phyloP scores from a whole-genome alignment of 2,329 filamentous ascomycete species.

The Fusarium cyanostomum region DNA sequence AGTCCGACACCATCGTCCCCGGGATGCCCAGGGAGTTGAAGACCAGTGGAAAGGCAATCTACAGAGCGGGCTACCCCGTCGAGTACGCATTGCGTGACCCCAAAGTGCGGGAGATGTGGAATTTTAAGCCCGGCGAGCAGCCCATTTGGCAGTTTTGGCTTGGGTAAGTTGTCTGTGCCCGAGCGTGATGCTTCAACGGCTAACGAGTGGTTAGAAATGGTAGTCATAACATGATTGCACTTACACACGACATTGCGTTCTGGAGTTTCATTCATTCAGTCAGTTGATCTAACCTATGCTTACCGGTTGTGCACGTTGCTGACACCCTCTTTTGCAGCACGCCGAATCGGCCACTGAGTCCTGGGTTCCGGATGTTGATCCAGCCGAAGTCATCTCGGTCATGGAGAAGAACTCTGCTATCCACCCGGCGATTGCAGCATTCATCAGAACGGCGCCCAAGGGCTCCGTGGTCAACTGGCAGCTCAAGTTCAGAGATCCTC shows the following conservation, averaged over 20 bases:
- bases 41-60: constrained; percentile 25
- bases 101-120: constrained; percentile 25
- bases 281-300: rapidly evolving
- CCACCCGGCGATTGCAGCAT: constrained; percentile 19
- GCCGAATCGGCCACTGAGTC: constrained; percentile 25
- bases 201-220: constrained; percentile 7
- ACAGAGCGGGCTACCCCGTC: constrained; percentile 20
- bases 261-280: constrained; percentile 32
- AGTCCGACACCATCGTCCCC: constrained; percentile 22
- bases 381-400: constrained; percentile 16
- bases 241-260: constrained; percentile 21
- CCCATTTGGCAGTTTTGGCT: constrained; percentile 31
- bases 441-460: constrained; percentile 26
- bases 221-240: constrained; percentile 23
- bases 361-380: constrained; percentile 24
- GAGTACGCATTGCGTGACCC: constrained; percentile 25
- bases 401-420: constrained; percentile 32
- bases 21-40: constrained; percentile 14
- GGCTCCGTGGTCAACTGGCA: constrained; percentile 31
- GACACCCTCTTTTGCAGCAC: not conserved
- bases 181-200: rapidly evolving
- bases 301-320: rapidly evolving
- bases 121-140: constrained; percentile 16
- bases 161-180: not conserved
- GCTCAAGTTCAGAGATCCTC: constrained; percentile 29